A percentile compares a stretch with the other conserved stretches of the same genome.
Conservation (phyloP, 2,329 filamentous ascomycete genomes). For the Aspergillus sp. region DNA sequence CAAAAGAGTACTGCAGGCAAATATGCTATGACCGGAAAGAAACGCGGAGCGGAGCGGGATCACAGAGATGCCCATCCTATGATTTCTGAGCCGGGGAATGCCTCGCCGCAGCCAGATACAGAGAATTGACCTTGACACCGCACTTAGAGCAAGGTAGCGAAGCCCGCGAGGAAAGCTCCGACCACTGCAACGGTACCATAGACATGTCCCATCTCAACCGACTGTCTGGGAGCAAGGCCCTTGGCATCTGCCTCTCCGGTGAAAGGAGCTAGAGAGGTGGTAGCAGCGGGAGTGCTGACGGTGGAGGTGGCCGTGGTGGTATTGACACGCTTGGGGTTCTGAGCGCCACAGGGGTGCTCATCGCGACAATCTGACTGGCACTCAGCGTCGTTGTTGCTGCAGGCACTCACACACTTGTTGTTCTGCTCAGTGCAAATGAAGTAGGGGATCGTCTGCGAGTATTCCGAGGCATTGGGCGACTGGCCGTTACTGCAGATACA, state of each 20-base stretch:
- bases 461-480: slow-evolving; percentile 60
- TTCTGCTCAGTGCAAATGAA: slow-evolving; percentile 60
- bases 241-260: slow-evolving; percentile 30
- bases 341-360: slow-evolving; percentile 62
- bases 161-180: slow-evolving; percentile 57
- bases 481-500: slow-evolving; percentile 58
- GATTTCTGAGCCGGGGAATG: not conserved
- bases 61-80: not conserved
- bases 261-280: slow-evolving; percentile 32
- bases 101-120: not conserved
- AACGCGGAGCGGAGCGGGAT: not conserved
- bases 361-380: slow-evolving; percentile 54
- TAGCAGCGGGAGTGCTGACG: slow-evolving; percentile 35
- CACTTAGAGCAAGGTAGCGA: slow-evolving; percentile 53
- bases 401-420: slow-evolving; percentile 55
- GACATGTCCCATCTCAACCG: slow-evolving; percentile 53
- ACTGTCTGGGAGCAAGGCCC: slow-evolving; percentile 32
- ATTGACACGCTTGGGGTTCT: slow-evolving; percentile 56
- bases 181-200: slow-evolving; percentile 58
- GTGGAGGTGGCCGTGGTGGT: slow-evolving; percentile 42
- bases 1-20: not conserved
- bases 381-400: slow-evolving; percentile 43
- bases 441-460: slow-evolving; percentile 63
- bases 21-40: not conserved
- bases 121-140: not conserved